These are phyloP conservation scores for Spathaspora arborariae DNA, from an alignment of 805 yeast species.

Conservation along the genomic window DNA sequence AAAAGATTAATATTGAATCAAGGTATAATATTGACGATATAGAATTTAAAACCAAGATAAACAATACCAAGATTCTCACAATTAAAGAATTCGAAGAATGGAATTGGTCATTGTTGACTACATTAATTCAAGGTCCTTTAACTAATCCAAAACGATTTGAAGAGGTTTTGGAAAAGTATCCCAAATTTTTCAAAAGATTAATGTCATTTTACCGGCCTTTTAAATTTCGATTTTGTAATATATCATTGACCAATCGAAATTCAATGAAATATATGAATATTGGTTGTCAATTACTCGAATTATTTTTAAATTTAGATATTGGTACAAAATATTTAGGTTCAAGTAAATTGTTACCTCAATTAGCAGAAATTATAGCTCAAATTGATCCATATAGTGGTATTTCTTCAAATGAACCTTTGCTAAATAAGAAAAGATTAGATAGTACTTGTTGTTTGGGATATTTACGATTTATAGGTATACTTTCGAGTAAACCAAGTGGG, in stretches of 20 bases:
- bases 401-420: conserved; percentile 67
- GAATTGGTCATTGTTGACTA: conserved; percentile 78
- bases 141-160: conserved; percentile 67
- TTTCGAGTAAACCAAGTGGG: conserved; percentile 62
- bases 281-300: conserved; percentile 72
- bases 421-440: conserved; percentile 56
- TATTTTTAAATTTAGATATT: conserved; percentile 56
- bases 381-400: conserved; percentile 78
- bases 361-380: conserved; percentile 86
- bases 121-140: conserved; percentile 82
- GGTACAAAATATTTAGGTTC: conserved; percentile 66
- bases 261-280: conserved; percentile 59
- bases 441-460: conserved; percentile 73
- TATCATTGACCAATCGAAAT: conserved; percentile 38
- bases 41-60: conserved; percentile 61
- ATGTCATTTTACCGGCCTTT: conserved; percentile 89
- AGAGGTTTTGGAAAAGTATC: conserved; percentile 65
- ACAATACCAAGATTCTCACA: conserved; percentile 65
- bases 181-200: conserved; percentile 81
- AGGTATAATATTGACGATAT: conserved; percentile 49
- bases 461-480: conserved; percentile 70
- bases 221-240: conserved; percentile 65
- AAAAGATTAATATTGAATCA: conserved; percentile 18
- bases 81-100: conserved; percentile 79
- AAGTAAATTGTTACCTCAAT: conserved; percentile 79